Conservation (phyloP, 2,329 filamentous ascomycete genomes). For the Didymella arachidicola region DNA sequence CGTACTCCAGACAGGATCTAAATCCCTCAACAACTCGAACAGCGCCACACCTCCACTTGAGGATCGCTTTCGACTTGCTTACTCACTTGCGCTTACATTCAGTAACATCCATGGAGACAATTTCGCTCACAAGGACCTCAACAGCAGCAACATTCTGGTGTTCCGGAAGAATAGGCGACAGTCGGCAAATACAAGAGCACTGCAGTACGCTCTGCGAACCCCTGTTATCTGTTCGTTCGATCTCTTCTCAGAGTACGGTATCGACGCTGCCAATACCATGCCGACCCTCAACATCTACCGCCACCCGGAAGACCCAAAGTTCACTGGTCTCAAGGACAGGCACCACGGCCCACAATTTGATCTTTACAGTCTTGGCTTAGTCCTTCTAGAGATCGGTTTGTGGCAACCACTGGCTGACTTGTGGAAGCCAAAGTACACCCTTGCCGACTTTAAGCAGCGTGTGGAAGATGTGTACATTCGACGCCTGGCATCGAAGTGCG, state of each 20-base stretch:
- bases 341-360: conserved; percentile 59
- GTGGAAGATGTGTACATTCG: conserved; percentile 71
- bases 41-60: conserved; percentile 65
- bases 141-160: conserved; percentile 73
- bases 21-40: conserved; percentile 52
- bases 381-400: conserved; percentile 76
- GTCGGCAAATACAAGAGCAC: conserved; percentile 52
- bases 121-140: conserved; percentile 74
- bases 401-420: conserved; percentile 72
- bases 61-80: conserved; percentile 76
- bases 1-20: conserved; percentile 57
- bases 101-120: conserved; percentile 75
- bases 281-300: conserved; percentile 66
- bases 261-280: conserved; percentile 55
- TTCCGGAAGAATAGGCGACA: conserved; percentile 59
- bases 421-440: conserved; percentile 66
- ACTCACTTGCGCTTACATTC: conserved; percentile 75
- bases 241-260: conserved; percentile 67
- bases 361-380: conserved; percentile 75
- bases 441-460: conserved; percentile 67
- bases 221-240: conserved; percentile 79
- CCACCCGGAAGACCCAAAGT: conserved; percentile 66
- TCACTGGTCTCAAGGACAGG: conserved; percentile 39
- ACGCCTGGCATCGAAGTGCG: conserved; percentile 72
- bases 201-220: conserved; percentile 65